A percentile compares a stretch with the other conserved stretches of the same genome.
Evolutionary conservation across 2,329 filamentous ascomycete genomes (phyloP).

Genomic region (Daldinia sp.): DNA sequence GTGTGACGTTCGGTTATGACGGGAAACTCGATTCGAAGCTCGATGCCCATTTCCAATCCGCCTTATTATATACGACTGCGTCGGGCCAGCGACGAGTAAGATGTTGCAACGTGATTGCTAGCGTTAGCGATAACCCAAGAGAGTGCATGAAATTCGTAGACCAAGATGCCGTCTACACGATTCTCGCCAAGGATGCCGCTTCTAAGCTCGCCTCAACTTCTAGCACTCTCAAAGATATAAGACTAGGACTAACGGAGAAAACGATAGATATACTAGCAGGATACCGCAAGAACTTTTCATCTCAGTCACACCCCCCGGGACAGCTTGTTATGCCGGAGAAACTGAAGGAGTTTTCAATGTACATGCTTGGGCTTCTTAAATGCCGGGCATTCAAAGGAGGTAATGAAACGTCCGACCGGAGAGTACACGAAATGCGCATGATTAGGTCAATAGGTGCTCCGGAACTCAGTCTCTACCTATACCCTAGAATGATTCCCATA

Average conservation of each 20-base stretch:
- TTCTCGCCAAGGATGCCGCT: conserved; percentile 93
- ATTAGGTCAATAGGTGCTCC: conserved; percentile 85
- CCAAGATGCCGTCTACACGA: conserved; percentile 87
- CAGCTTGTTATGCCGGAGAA: conserved; percentile 96
- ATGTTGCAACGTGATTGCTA: conserved; percentile 92
- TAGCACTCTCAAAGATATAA: conserved; percentile 82
- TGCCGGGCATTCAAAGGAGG: conserved; percentile 93
- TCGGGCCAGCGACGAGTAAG: conserved; percentile 88
- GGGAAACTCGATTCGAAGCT: conserved; percentile 97
- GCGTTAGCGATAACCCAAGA: conserved; percentile 83
- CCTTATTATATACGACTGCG: conserved; percentile 91
- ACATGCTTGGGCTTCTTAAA: conserved; percentile 88
- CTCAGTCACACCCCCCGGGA: conserved; percentile 82
- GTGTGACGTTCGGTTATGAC: conserved; percentile 92
- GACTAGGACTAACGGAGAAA: conserved; percentile 84
- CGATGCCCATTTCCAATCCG: conserved; percentile 97
- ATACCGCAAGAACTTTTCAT: conserved; percentile 90
- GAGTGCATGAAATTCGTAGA: conserved; percentile 93
- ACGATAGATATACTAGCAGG: conserved; percentile 90
- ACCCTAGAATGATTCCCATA: conserved; percentile 89
- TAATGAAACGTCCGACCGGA: conserved; percentile 86
- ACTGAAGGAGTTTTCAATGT: conserved; percentile 97
- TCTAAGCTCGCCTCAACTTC: conserved; percentile 78
- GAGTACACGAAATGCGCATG: conserved; percentile 91
- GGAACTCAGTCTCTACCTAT: conserved; percentile 91